phyloP scores from a whole-genome alignment of 2,329 filamentous ascomycete genomes.

The Aspergillus japonicus region DNA sequence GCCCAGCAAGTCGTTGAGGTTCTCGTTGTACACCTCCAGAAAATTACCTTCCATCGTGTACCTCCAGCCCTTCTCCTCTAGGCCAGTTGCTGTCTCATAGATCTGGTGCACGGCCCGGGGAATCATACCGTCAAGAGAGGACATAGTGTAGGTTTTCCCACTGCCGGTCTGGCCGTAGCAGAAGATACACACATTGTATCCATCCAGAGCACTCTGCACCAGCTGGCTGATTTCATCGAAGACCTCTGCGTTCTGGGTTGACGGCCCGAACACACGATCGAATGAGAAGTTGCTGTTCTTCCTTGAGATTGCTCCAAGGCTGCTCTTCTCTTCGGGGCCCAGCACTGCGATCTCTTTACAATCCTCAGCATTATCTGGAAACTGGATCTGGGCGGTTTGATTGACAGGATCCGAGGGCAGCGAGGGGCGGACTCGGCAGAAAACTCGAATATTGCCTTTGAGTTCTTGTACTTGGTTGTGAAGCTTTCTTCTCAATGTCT shows the following conservation, averaged over 20 bases:
- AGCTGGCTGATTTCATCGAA: slow-evolving; percentile 97
- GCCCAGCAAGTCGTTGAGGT: slow-evolving; percentile 84
- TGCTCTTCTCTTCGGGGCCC: slow-evolving; percentile 80
- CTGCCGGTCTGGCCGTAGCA: slow-evolving; percentile 97
- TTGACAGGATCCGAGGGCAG: slow-evolving; percentile 58
- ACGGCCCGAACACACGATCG: slow-evolving; percentile 84
- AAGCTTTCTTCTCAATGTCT: slow-evolving; percentile 82
- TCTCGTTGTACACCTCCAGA: slow-evolving; percentile 97
- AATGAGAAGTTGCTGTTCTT: slow-evolving; percentile 87
- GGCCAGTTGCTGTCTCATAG: slow-evolving; percentile 77
- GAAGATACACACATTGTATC: slow-evolving; percentile 98
- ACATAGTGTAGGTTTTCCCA: slow-evolving; percentile 97
- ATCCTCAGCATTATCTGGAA: slow-evolving; percentile 76
- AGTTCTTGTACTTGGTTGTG: slow-evolving; percentile 98
- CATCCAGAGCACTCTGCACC: slow-evolving; percentile 92
- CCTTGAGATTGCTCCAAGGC: slow-evolving; percentile 70
- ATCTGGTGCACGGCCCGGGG: slow-evolving; percentile 90
- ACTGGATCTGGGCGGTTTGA: slow-evolving; percentile 70
- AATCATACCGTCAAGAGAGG: slow-evolving; percentile 87
- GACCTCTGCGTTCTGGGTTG: slow-evolving; percentile 75
- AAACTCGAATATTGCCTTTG: slow-evolving; percentile 97
- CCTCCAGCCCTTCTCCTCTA: slow-evolving; percentile 88
- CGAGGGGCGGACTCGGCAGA: slow-evolving; percentile 87
- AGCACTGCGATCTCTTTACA: slow-evolving; percentile 82
- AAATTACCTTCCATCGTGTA: slow-evolving; percentile 96